A percentile compares a stretch with the other conserved stretches of the same genome.
Evolutionary conservation across 1,139 yeast species (phyloP).

Genomic region (Zygoascus meyerae): DNA sequence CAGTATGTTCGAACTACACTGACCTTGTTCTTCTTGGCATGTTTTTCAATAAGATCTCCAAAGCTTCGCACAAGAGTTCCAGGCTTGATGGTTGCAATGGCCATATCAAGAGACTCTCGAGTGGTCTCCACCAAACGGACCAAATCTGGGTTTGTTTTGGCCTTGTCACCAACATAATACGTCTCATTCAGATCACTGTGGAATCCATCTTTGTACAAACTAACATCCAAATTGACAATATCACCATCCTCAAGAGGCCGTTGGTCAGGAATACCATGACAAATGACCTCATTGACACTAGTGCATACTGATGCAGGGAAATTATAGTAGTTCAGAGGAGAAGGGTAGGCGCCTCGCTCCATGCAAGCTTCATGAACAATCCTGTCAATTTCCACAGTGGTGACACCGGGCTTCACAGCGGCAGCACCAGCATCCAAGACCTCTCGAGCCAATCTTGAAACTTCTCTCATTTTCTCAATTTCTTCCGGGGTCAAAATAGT

Average conservation of each 20-base stretch:
- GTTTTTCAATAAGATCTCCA: slow-evolving; percentile 85
- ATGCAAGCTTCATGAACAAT: slow-evolving; percentile 84
- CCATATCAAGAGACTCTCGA: slow-evolving; percentile 78
- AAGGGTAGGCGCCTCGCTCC: slow-evolving; percentile 88
- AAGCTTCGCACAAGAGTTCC: slow-evolving; percentile 83
- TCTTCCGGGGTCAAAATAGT: slow-evolving; percentile 58
- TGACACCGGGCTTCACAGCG: slow-evolving; percentile 75
- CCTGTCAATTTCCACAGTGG: slow-evolving; percentile 88
- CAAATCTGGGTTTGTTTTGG: slow-evolving; percentile 63
- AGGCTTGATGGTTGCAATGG: slow-evolving; percentile 82
- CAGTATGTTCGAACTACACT: slow-evolving; percentile 87
- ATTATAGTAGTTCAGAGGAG: slow-evolving; percentile 90
- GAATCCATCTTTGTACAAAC: slow-evolving; percentile 78
- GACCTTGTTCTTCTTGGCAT: slow-evolving; percentile 71
- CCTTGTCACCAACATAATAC: slow-evolving; percentile 91
- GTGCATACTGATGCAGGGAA: slow-evolving; percentile 93
- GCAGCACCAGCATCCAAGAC: slow-evolving; percentile 83
- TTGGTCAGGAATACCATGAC: slow-evolving; percentile 97
- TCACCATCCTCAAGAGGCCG: slow-evolving; percentile 87
- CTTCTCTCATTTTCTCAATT: slow-evolving; percentile 66
- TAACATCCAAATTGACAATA: slow-evolving; percentile 84
- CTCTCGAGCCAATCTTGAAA: slow-evolving; percentile 75
- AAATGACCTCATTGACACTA: slow-evolving; percentile 87
- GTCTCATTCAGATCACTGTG: slow-evolving; percentile 97
- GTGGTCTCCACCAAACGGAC: slow-evolving; percentile 92